These are phyloP conservation scores for Darksidea phi DNA, from an alignment of 495 filamentous ascomycete genomes.

Conservation along the genomic window DNA sequence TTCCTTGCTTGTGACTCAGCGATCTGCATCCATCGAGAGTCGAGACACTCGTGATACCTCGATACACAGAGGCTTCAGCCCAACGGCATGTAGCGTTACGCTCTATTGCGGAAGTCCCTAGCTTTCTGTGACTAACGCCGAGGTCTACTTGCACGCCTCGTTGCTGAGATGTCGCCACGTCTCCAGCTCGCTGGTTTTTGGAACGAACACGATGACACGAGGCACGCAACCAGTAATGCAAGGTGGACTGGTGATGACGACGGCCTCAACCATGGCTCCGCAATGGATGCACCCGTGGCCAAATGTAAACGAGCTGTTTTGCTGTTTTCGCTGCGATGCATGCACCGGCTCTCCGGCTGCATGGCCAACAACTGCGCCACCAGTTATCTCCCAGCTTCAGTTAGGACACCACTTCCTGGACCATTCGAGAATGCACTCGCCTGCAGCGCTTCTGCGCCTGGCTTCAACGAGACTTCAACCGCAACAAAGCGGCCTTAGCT, in stretches of 20 bases:
- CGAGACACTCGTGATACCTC: not conserved
- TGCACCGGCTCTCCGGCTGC: not conserved
- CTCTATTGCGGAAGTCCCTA: not conserved
- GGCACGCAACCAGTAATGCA: conserved; percentile 7
- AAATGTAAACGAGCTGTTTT: conserved; percentile 7
- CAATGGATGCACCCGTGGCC: conserved; percentile 21
- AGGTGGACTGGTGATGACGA: conserved; percentile 18
- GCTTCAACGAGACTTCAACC: not conserved
- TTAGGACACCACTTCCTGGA: not conserved
- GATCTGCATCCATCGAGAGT: not conserved
- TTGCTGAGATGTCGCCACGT: conserved; percentile 16
- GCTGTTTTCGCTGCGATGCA: conserved; percentile 6
- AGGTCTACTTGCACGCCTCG: not conserved
- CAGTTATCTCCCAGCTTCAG: not conserved
- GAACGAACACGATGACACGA: conserved; percentile 14
- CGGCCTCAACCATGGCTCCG: conserved; percentile 13
- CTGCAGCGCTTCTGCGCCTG: conserved; percentile 13
- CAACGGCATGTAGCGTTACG: not conserved
- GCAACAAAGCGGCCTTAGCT: conserved; percentile 13
- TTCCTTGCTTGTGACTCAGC: not conserved
- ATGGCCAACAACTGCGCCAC: conserved; percentile 1
- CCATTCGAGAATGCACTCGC: not conserved
- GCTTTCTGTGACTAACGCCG: conserved; percentile 1
- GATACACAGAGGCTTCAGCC: not conserved
- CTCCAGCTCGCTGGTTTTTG: conserved; percentile 12